phyloP scores from a whole-genome alignment of 257 asterid genomes.

The Capsicum chinense region DNA sequence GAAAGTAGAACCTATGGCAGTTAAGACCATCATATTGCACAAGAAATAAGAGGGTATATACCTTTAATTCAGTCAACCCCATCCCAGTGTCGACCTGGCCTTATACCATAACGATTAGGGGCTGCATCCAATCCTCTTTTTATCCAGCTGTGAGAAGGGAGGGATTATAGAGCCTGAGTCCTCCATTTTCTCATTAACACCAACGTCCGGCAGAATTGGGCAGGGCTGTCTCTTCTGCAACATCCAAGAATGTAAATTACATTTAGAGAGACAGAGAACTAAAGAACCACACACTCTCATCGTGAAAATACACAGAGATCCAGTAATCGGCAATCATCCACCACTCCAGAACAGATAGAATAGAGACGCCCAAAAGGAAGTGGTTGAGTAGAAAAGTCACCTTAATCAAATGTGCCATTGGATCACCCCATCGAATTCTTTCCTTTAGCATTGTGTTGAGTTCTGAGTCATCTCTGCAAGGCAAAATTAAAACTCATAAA shows the following conservation, averaged over 20 bases:
- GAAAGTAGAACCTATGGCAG: background rate
- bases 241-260: slow-evolving; percentile 30
- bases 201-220: slow-evolving; percentile 61
- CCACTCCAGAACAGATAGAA: slow-evolving; percentile 20
- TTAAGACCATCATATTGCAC: background rate
- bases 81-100: slow-evolving; percentile 96
- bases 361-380: background rate
- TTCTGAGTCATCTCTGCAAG: slow-evolving; percentile 80
- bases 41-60: slow-evolving; percentile 30
- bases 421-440: slow-evolving; percentile 92
- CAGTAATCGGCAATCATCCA: background rate
- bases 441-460: slow-evolving; percentile 86
- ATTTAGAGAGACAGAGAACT: background rate
- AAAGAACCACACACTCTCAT: background rate
- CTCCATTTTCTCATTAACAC: slow-evolving; percentile 74
- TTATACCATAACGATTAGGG: slow-evolving; percentile 85
- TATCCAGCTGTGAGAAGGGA: slow-evolving; percentile 83
- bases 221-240: slow-evolving; percentile 63
- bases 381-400: slow-evolving; percentile 34
- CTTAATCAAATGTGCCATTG: slow-evolving; percentile 92
- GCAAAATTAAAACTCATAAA: slow-evolving; percentile 26
- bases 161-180: slow-evolving; percentile 85
- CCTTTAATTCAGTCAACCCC: slow-evolving; percentile 90
- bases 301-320: background rate
- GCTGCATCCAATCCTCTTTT: slow-evolving; percentile 72